phyloP scores from a whole-genome alignment of 2,329 filamentous ascomycete genomes.

The Aulographum hederae region DNA sequence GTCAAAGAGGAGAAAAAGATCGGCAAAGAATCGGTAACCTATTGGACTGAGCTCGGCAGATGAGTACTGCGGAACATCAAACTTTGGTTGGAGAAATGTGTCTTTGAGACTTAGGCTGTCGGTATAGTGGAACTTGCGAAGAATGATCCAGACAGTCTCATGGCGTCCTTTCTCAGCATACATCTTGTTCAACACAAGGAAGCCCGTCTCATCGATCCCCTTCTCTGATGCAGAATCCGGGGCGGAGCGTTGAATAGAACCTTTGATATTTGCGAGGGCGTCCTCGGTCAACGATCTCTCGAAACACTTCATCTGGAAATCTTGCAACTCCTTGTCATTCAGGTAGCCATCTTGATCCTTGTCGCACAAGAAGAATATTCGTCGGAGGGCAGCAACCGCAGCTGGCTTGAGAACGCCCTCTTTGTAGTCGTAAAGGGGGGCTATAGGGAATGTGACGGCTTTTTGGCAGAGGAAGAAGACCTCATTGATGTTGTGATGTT shows the following conservation, averaged over 20 bases:
- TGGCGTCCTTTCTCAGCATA: conserved; percentile 96
- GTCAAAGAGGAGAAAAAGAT: conserved; percentile 86
- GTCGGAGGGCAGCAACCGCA: conserved; percentile 66
- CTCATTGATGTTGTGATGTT: conserved; percentile 83
- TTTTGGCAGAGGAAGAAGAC: conserved; percentile 98
- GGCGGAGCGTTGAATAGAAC: conserved; percentile 55
- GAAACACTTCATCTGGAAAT: conserved; percentile 84
- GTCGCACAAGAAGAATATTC: conserved; percentile 91
- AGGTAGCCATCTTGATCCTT: conserved; percentile 89
- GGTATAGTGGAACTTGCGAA: conserved; percentile 89
- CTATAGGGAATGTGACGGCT: conserved; percentile 91
- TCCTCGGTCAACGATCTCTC: conserved; percentile 66
- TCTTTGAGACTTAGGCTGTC: conserved; percentile 87
- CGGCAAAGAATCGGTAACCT: conserved; percentile 94
- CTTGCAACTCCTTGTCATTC: conserved; percentile 75
- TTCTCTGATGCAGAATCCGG: conserved; percentile 43
- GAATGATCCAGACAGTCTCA: conserved; percentile 95
- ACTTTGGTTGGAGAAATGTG: conserved; percentile 77
- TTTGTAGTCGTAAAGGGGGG: conserved; percentile 91
- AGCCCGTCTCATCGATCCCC: conserved; percentile 69
- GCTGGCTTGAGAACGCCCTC: conserved; percentile 72
- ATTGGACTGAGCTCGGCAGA: conserved; percentile 88
- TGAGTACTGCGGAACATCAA: conserved; percentile 81
- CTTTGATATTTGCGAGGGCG: conserved; percentile 81
- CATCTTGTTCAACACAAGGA: conserved; percentile 81